Base-by-base conservation (phyloP, 2,329 filamentous ascomycete species). In the Xylaria sp. region DNA sequence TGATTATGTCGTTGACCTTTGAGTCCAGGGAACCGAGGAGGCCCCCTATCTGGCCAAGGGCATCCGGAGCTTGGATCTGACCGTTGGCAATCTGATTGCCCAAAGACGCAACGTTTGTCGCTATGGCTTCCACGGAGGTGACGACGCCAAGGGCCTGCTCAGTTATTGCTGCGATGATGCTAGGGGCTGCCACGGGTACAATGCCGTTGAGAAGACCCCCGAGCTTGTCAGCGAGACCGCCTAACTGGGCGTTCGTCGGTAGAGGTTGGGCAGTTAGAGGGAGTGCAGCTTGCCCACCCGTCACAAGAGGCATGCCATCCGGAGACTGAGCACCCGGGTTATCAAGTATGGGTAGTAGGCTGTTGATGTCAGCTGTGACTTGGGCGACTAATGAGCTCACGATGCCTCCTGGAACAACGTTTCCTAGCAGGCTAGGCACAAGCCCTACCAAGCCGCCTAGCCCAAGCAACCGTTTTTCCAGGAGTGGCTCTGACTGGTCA, bases 81-180 rank as follows among this genome's bases (percentile, higher is more conserved):
- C 66, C 60, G 20, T 60, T 59, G 13, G 57, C 62, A 30, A 75
- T 61, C 57, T 72, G 66, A 34, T 69, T 67, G 2, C 61, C 72
- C n/a, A 76, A 48, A 34, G 70, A 70, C 6, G 71, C 72, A 58
- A 76, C 69, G n/a, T 72, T 63, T 6, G 71, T 72, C n/a, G 74
- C 73, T 45, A 72, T 66, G n/a, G 62, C 70, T 53, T 72, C 59
- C 32, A 72, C 71, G 18, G 72, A 71, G 20, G 64, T 45, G 20
- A 69, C 65, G 10, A 76, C 56, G 12, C 50, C 67, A 48, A 59
- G 36, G 13, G 72, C 72, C 36, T 74, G 59, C 23, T 72, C 48
- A 4, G 73, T 75, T 46, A 71, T 67, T 23, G 60, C 60, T 23
- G 63, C 57, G 41, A 75, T 71, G 48, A 74, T 71, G 43, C 68